A percentile compares a stretch with the other conserved stretches of the same genome.
phyloP scores from a whole-genome alignment of 2,329 filamentous ascomycete genomes.

The Endoconidiophora laricicola region DNA sequence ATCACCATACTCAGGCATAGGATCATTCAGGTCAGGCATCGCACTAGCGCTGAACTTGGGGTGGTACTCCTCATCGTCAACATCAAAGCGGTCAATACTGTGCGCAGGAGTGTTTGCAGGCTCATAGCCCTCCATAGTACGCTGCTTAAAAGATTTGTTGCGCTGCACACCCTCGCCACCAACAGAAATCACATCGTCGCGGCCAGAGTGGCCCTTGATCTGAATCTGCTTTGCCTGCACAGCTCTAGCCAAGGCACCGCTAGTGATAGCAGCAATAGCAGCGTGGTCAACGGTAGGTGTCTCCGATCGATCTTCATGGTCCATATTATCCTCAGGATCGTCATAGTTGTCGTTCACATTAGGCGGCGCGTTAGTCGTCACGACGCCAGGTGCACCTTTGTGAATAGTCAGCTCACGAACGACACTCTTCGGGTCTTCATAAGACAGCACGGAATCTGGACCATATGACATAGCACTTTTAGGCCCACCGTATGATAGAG shows the following conservation, averaged over 20 bases:
- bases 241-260: constrained; percentile 36
- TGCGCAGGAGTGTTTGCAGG: constrained; percentile 40
- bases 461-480: constrained; percentile 19
- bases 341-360: constrained; percentile 1
- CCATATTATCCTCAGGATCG: background rate
- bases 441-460: constrained; percentile 22
- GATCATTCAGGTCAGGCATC: constrained; percentile 50
- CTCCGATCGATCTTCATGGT: constrained; percentile 16
- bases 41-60: constrained; percentile 50
- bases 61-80: constrained; percentile 21
- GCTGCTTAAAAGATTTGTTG: constrained; percentile 51
- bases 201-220: constrained; percentile 15
- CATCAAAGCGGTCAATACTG: constrained; percentile 40
- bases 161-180: constrained; percentile 33
- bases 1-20: constrained; percentile 64
- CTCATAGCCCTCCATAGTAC: constrained; percentile 38
- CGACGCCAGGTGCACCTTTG: constrained; percentile 6
- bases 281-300: constrained; percentile 34
- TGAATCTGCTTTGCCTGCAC: constrained; percentile 29
- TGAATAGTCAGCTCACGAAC: constrained; percentile 11
- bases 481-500: constrained; percentile 6
- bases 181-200: constrained; percentile 16
- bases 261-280: constrained; percentile 32
- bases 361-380: background rate
- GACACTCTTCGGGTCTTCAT: constrained; percentile 17